phyloP scores from a whole-genome alignment of 2,329 filamentous ascomycete species.

The Alternaria triticimaculans region DNA sequence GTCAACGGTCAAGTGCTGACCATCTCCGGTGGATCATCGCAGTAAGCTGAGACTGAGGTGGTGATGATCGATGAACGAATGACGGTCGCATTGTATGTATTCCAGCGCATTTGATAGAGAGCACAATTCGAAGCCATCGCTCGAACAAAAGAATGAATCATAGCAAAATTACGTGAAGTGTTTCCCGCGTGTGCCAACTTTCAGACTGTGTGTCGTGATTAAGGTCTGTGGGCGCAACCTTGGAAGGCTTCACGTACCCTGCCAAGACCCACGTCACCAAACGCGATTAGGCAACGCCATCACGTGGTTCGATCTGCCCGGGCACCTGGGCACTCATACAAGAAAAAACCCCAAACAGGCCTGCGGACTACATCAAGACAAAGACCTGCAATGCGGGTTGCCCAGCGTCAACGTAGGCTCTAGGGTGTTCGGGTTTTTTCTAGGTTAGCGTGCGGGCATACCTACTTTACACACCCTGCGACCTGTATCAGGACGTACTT shows the following conservation, averaged over 20 bases:
- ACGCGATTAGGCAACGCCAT: not conserved
- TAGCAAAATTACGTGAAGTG: not conserved
- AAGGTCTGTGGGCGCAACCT: not conserved
- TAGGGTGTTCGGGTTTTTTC: not conserved
- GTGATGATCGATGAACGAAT: not conserved
- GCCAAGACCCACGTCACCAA: not conserved
- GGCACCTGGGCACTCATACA: not conserved
- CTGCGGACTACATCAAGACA: not conserved
- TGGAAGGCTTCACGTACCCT: not conserved
- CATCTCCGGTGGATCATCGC: constrained; percentile 51
- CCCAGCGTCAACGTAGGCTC: not conserved
- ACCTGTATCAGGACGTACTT: not conserved
- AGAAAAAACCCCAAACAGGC: not conserved
- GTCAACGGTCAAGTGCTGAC: constrained; percentile 51
- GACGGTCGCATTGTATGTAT: not conserved
- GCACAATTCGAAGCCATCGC: not conserved
- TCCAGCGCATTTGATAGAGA: constrained; percentile 1
- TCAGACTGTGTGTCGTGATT: not conserved
- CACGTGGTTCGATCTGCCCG: not conserved
- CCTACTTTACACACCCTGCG: not conserved
- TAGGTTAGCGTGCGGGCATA: not conserved
- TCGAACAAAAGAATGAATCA: constrained; percentile 2
- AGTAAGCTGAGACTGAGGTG: constrained; percentile 28
- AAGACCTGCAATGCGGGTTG: not conserved
- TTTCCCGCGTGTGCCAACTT: not conserved